Evolutionary conservation across 306 rosid genomes (phyloP), one percentile per base, ranked within the genome.

Genomic region (Glycine soja): DNA sequence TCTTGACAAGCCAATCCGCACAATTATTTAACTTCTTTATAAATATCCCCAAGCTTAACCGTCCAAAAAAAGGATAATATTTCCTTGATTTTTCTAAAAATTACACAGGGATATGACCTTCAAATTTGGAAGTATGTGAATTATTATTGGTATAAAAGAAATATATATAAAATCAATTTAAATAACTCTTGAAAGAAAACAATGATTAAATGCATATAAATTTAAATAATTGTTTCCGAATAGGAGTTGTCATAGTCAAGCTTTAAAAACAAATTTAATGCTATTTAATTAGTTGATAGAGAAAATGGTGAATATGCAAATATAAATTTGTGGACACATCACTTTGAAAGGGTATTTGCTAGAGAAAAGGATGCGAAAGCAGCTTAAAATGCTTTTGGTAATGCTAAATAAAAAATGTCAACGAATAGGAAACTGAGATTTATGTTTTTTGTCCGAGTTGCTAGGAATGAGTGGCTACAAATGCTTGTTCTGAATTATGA

Each of bases 401-500:
- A 56, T 48, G 13, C 42, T 4, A 59, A 63, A 54, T 4, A 38
- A 24, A 75, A 62, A 64, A 40, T 76, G 81, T 80, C 85, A 77
- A 83, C 76, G 52, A 77, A 47, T 77, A 45, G 14, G 79, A 73
- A 61, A 77, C 69, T n/a, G 3, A 67, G 63, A 76, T 46, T 19
- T 56, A 6, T 70, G 45, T 36, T 34, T 66, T 0, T 65, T n/a
- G 72, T 74, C 7, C 30, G 18, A 10, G 66, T 36, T 79, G 64
- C 70, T 3, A 53, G 70, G 63, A 74, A 80, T 80, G 79, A 32
- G 81, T 81, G 90, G 87, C 84, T 62, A 74, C 16, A 8, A 84
- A 61, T 63, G 13, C 40, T 36, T 36, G 50, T 18, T 36, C 42
- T 61, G 3, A 36, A 3, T 36, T 11, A n/a, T 4, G 38, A 24